phyloP scores from a whole-genome alignment of 805 yeast genomes.

The Wickerhamiella sorbophila region DNA sequence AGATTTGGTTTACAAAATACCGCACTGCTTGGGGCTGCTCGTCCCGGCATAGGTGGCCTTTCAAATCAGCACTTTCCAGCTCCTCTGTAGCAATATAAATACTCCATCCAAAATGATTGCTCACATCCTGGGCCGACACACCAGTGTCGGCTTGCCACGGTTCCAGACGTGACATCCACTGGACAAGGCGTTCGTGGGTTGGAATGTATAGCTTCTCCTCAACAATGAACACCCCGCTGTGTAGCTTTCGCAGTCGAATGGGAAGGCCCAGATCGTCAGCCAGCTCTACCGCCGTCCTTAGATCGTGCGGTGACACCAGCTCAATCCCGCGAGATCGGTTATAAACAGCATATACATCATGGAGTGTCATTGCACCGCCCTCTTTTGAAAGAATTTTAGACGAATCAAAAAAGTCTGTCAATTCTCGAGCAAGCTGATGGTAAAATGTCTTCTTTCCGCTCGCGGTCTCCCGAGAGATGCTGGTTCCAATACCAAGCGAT shows the following conservation, averaged over 20 bases:
- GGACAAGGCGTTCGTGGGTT: slow-evolving; percentile 10
- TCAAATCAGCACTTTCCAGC: slow-evolving; percentile 40
- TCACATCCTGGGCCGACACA: slow-evolving; percentile 29
- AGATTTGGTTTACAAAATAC: slow-evolving; percentile 39
- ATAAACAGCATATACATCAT: slow-evolving; percentile 49
- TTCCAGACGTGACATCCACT: slow-evolving; percentile 14
- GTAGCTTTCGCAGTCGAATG: slow-evolving; percentile 30
- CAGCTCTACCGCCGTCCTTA: slow-evolving; percentile 43
- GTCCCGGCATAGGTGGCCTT: slow-evolving; percentile 50
- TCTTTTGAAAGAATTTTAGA: slow-evolving; percentile 33
- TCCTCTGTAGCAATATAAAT: slow-evolving; percentile 52
- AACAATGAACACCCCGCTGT: slow-evolving; percentile 29
- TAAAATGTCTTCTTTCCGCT: slow-evolving; percentile 25
- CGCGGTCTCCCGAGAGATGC: slow-evolving; percentile 26
- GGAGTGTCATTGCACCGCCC: slow-evolving; percentile 46
- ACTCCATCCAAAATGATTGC: slow-evolving; percentile 47
- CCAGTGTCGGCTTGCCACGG: slow-evolving; percentile 21
- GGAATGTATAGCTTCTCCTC: slow-evolving; percentile 11
- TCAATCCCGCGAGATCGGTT: slow-evolving; percentile 53
- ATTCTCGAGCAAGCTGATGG: slow-evolving; percentile 58
- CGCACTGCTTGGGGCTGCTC: slow-evolving; percentile 51
- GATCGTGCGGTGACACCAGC: slow-evolving; percentile 54
- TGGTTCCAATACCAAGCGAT: slow-evolving; percentile 24
- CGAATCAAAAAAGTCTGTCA: slow-evolving; percentile 52
- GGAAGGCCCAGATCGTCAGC: slow-evolving; percentile 50